Conservation (phyloP, 2,329 filamentous ascomycete species). For the Pseudogymnoascus sp. region DNA sequence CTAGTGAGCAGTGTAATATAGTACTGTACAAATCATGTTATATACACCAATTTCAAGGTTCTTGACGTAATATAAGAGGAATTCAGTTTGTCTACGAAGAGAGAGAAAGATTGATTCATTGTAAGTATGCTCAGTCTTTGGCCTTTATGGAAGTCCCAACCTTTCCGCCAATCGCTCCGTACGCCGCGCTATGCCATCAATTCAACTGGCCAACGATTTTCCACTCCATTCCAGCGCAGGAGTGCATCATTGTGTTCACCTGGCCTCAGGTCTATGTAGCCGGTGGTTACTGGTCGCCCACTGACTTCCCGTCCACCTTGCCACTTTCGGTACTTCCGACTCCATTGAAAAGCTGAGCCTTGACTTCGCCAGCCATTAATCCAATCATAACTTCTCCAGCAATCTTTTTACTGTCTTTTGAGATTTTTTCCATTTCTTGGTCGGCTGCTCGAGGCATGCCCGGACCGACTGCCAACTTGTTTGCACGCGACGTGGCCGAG, state of each 20-base stretch:
- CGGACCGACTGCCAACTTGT: conserved; percentile 23
- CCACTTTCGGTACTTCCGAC: neutral
- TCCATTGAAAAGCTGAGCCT: conserved; percentile 40
- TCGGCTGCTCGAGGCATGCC: conserved; percentile 28
- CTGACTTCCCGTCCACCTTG: neutral
- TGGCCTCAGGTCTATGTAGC: neutral
- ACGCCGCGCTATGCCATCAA: conserved; percentile 7
- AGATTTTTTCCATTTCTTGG: conserved; percentile 44
- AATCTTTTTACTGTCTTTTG: conserved; percentile 49
- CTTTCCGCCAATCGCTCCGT: conserved; percentile 2
- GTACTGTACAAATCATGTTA: neutral
- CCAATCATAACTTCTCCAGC: conserved; percentile 43
- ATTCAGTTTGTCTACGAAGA: neutral
- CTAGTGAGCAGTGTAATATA: neutral
- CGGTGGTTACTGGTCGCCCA: neutral
- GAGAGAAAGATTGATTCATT: neutral
- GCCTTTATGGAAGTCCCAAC: neutral
- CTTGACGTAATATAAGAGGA: neutral
- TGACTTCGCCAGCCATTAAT: conserved; percentile 37
- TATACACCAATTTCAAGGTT: neutral
- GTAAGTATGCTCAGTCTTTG: neutral
- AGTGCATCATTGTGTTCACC: neutral
- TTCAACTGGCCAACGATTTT: neutral
- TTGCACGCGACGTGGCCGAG: conserved; percentile 29
- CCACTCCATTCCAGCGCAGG: neutral